A percentile compares a stretch with the other conserved stretches of the same genome.
phyloP scores from a whole-genome alignment of 2,329 filamentous ascomycete genomes.

The Hypocreales sp. region DNA sequence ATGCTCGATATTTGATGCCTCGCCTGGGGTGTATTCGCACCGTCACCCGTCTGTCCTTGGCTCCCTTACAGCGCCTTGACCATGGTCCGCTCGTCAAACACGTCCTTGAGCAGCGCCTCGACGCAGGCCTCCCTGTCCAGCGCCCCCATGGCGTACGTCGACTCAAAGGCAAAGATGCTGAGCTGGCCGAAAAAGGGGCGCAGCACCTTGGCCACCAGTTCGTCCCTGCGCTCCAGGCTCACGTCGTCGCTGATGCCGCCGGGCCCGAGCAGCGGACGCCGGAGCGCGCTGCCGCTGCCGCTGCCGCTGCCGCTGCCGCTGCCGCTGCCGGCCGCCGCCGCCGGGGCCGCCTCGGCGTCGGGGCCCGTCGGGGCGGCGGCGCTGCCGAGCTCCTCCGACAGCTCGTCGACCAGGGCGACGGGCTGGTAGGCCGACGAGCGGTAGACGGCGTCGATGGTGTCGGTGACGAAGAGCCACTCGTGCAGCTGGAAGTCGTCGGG shows the following conservation, averaged over 20 bases:
- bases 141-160: conserved; percentile 68
- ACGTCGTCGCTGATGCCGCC: conserved; percentile 41
- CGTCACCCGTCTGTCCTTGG: no score
- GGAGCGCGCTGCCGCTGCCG: neutral
- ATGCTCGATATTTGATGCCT: no score
- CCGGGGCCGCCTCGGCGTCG: neutral
- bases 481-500: conserved; percentile 97
- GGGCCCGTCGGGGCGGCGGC: conserved; percentile 9
- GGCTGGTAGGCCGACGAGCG: conserved; percentile 53
- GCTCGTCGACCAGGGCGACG: conserved; percentile 67
- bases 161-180: conserved; percentile 88
- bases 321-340: neutral
- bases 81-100: conserved; percentile 65
- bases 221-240: conserved; percentile 43
- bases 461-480: conserved; percentile 94
- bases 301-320: neutral
- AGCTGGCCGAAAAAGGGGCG: conserved; percentile 82
- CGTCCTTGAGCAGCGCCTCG: conserved; percentile 49
- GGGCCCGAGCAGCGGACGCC: conserved; percentile 33
- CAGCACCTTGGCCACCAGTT: conserved; percentile 62
- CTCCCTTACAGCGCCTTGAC: conserved; percentile 36
- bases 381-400: conserved; percentile 59
- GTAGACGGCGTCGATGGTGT: conserved; percentile 93
- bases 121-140: conserved; percentile 52
- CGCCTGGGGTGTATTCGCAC: no score